Evolutionary conservation across 2,329 filamentous ascomycete species (phyloP).

Genomic region (Colletotrichum sp.): DNA sequence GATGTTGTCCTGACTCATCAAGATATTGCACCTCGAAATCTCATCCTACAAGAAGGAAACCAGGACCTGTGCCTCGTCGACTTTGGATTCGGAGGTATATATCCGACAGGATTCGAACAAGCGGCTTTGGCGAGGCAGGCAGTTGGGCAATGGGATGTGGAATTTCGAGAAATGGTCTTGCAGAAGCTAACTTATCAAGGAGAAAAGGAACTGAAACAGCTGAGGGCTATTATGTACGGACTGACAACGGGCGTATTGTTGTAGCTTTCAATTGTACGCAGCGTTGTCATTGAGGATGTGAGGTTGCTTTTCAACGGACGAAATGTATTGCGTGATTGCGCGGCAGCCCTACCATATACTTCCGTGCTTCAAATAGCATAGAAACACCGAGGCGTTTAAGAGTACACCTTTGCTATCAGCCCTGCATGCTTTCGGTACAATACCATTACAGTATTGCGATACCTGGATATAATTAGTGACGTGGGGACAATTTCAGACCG

Average conservation of each 20-base stretch:
- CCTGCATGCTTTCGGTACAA: not conserved
- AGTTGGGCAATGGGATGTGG: not conserved
- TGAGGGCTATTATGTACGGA: not conserved
- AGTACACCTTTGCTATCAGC: not conserved
- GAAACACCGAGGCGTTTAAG: rapidly evolving
- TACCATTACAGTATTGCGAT: rapidly evolving
- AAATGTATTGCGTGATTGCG: not conserved
- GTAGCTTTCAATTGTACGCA: not conserved
- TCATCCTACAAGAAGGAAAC: not conserved
- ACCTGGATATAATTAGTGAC: not conserved
- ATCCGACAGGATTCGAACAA: not conserved
- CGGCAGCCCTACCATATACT: rapidly evolving
- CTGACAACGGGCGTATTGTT: not conserved
- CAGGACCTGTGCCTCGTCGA: not conserved
- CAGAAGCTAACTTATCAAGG: not conserved
- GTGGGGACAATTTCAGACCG: rapidly evolving
- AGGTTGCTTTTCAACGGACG: not conserved
- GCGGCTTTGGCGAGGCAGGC: not conserved
- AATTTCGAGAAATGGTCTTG: not conserved
- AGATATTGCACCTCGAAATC: not conserved
- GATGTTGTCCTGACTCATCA: not conserved
- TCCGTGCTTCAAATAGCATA: rapidly evolving
- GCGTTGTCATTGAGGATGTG: rapidly evolving
- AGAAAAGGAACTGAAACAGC: not conserved
- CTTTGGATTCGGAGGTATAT: not conserved